These are phyloP conservation scores for Colletotrichum cereale DNA, from an alignment of 2,329 filamentous ascomycete species.

Conservation along the genomic window DNA sequence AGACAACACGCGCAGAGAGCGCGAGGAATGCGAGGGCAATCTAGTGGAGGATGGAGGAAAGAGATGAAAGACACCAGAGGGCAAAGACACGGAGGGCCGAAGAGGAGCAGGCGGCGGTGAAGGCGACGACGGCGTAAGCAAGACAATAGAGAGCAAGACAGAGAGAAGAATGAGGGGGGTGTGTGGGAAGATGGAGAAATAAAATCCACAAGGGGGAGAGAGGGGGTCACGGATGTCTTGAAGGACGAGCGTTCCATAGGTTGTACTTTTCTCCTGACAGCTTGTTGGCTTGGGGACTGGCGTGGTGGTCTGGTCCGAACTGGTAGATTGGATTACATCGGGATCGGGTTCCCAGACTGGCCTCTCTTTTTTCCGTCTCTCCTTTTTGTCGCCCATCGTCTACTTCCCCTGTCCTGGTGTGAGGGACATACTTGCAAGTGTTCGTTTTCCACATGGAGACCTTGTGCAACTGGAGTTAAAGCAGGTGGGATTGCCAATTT, in stretches of 20 bases:
- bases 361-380: not conserved
- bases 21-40: slow-evolving; percentile 16
- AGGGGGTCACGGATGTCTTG: slow-evolving; percentile 31
- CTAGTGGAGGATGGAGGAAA: slow-evolving; percentile 17
- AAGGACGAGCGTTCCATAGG: slow-evolving; percentile 31
- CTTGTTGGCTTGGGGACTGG: slow-evolving; percentile 8
- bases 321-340: not conserved
- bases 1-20: slow-evolving; percentile 8
- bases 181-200: slow-evolving; percentile 37
- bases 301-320: not conserved
- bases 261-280: slow-evolving; percentile 22
- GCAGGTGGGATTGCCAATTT: slow-evolving; percentile 26
- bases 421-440: not conserved
- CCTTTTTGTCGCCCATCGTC: too few relatives aligned
- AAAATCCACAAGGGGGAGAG: slow-evolving; percentile 24
- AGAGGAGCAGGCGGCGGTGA: not conserved
- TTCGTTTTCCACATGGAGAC: not conserved
- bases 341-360: not conserved
- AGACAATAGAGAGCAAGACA: slow-evolving; percentile 7
- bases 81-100: slow-evolving; percentile 9
- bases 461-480: slow-evolving; percentile 14
- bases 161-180: not conserved
- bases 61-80: slow-evolving; percentile 12
- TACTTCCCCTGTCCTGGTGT: not conserved
- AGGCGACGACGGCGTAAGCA: not conserved